Evolutionary conservation across 805 yeast genomes (phyloP).

Genomic region (Metschnikowia koreensis): DNA sequence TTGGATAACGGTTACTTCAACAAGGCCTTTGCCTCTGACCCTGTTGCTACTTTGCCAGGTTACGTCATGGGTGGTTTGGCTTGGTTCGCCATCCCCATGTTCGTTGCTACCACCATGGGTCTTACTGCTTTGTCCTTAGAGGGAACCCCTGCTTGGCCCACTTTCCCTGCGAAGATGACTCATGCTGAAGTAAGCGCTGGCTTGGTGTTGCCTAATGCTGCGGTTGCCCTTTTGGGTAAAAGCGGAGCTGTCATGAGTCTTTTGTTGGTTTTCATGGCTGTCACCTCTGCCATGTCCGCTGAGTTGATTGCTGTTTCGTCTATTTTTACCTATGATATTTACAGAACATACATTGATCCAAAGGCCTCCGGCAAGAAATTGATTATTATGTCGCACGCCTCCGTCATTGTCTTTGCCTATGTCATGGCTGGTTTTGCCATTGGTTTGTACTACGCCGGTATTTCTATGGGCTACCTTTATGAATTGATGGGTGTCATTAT

Average conservation of each 20-base stretch:
- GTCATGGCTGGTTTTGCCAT: slow-evolving; percentile 81
- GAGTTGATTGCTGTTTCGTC: slow-evolving; percentile 88
- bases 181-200: slow-evolving; percentile 78
- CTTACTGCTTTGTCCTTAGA: slow-evolving; percentile 78
- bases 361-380: slow-evolving; percentile 71
- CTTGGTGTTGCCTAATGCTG: slow-evolving; percentile 72
- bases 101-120: slow-evolving; percentile 82
- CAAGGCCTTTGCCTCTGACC: slow-evolving; percentile 83
- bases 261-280: slow-evolving; percentile 84
- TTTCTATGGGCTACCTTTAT: slow-evolving; percentile 83
- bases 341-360: slow-evolving; percentile 78
- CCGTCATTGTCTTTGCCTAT: slow-evolving; percentile 57
- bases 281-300: slow-evolving; percentile 88
- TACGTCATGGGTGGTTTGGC: slow-evolving; percentile 85
- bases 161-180: slow-evolving; percentile 67
- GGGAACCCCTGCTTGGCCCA: slow-evolving; percentile 68
- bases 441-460: slow-evolving; percentile 77
- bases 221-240: slow-evolving; percentile 78
- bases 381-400: slow-evolving; percentile 63
- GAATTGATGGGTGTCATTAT: slow-evolving; percentile 88
- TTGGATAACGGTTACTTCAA: slow-evolving; percentile 87
- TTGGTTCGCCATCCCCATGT: slow-evolving; percentile 89
- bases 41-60: slow-evolving; percentile 83
- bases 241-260: slow-evolving; percentile 87
- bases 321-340: slow-evolving; percentile 80